Base-by-base conservation (phyloP, 306 rosid genomes). In the Dryas octopetala region DNA sequence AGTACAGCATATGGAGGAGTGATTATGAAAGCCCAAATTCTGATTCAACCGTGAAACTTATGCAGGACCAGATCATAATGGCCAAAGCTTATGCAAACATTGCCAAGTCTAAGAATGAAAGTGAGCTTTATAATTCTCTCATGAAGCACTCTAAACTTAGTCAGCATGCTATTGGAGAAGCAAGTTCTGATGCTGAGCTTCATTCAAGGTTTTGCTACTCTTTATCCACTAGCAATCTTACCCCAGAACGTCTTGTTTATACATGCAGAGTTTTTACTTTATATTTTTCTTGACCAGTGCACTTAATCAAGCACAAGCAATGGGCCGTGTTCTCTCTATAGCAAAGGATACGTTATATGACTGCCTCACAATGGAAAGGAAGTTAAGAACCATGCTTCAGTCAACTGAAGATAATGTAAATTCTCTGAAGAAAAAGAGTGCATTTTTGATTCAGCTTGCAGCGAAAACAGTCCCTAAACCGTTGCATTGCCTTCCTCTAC, bases 31-130 rank as follows among this genome's bases (percentile, higher is more conserved):
- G 82, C 70, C 97, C 97, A 54, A 90, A 90, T 81, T 91, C 97
- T 43, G 97, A 90, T 88, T 95, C 96, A 65, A 90, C 87, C 41
- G 80, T 95, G 90, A 95, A 92, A 89, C 97, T 95, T 58, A 90
- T 95, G 89, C 95, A 86, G 43, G 99, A 95, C 82, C 97, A 95
- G 86, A 84, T 95, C 81, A 88, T 92, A 85, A 95, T 95, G 99
- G 93, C 97, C 82, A 87, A 86, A 85, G 90, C 93, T 41, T 95
- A 92, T 83, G 76, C 91, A 75, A 87, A 82, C 84, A 86, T 95
- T 70, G 99, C 99, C 70, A 95, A 83, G 84, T 88, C 93, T 54
- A 86, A 79, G 80, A 95, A 95, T 83, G 89, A 86, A 74, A 83
- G 83, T 64, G 43, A 15, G 81, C 86, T 90, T 70, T 90, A 78